Evolutionary conservation across 306 rosid species (phyloP).

Genomic region (Clitoria ternatea): DNA sequence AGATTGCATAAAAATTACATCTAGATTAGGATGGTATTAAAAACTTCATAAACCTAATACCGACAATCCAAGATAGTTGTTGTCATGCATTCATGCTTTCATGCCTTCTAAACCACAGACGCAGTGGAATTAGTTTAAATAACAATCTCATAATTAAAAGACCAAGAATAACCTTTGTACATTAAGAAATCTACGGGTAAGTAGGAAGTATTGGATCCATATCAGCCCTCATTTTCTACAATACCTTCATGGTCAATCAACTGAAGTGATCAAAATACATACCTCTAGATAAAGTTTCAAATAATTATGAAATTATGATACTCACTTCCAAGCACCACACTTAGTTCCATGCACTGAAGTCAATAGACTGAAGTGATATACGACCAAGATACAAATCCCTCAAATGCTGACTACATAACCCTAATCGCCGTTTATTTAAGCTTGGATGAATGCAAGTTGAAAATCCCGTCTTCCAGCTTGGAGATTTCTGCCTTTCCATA

Average conservation of each 20-base stretch:
- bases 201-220: conserved; percentile 36
- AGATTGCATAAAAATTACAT: background rate
- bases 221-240: conserved; percentile 44
- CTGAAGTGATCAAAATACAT: conserved; percentile 11
- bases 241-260: conserved; percentile 57
- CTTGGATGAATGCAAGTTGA: conserved; percentile 83
- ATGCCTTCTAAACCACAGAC: background rate
- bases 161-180: conserved; percentile 40
- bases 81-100: background rate
- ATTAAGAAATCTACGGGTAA: conserved; percentile 38
- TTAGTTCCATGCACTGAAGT: conserved; percentile 83
- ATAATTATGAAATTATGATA: conserved; percentile 14
- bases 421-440: conserved; percentile 67
- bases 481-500: conserved; percentile 91
- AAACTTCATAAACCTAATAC: background rate
- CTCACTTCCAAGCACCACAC: conserved; percentile 67
- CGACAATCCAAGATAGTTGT: background rate
- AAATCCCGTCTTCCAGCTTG: conserved; percentile 95
- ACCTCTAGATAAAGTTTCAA: conserved; percentile 8
- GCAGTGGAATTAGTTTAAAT: background rate
- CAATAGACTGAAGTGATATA: conserved; percentile 81
- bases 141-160: background rate
- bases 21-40: background rate
- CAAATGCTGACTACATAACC: conserved; percentile 74
- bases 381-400: conserved; percentile 71